phyloP scores from a whole-genome alignment of 1,284 basidiomycete species.

The Heterobasidion occidentale region DNA sequence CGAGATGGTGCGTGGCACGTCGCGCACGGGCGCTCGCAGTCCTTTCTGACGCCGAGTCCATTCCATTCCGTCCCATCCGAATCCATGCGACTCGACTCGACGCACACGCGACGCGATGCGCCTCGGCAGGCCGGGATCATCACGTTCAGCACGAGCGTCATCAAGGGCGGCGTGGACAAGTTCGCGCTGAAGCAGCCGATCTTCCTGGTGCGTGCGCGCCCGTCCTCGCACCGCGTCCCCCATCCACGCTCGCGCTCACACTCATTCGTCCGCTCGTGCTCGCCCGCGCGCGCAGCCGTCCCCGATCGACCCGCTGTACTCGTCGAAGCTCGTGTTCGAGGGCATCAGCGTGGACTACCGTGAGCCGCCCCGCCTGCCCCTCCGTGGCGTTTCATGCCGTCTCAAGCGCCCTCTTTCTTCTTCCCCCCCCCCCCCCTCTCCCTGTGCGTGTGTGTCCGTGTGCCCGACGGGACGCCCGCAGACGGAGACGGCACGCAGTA shows the following conservation, averaged over 20 bases:
- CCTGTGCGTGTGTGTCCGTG: too few relatives aligned
- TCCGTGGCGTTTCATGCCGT: background rate
- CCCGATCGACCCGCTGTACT: slow-evolving; percentile 68
- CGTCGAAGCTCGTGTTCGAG: slow-evolving; percentile 59
- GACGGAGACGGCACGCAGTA: slow-evolving; percentile 71
- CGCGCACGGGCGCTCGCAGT: background rate
- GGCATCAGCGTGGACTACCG: slow-evolving; percentile 69
- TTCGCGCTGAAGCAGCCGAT: slow-evolving; percentile 72
- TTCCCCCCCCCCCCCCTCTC: too few relatives aligned
- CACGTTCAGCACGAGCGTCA: slow-evolving; percentile 66
- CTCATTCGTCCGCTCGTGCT: background rate
- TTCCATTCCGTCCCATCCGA: too few relatives aligned
- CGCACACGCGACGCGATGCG: background rate
- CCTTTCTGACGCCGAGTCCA: slow-evolving; percentile 10
- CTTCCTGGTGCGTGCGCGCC: slow-evolving; percentile 52
- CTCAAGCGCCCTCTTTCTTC: background rate
- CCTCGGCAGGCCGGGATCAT: slow-evolving; percentile 59
- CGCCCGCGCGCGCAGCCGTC: slow-evolving; percentile 43
- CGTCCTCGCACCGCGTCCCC: too few relatives aligned
- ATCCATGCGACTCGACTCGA: too few relatives aligned
- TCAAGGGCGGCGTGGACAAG: slow-evolving; percentile 71
- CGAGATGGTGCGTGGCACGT: slow-evolving; percentile 46
- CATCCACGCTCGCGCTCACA: background rate
- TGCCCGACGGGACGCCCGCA: slow-evolving; percentile 14
- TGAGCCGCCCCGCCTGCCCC: slow-evolving; percentile 22